Percentiles rank a stretch among this genome's conserved stretches.
Evolutionary conservation across 2,329 filamentous ascomycete genomes (phyloP).

Genomic region (Ceratocystiopsis sp.): DNA sequence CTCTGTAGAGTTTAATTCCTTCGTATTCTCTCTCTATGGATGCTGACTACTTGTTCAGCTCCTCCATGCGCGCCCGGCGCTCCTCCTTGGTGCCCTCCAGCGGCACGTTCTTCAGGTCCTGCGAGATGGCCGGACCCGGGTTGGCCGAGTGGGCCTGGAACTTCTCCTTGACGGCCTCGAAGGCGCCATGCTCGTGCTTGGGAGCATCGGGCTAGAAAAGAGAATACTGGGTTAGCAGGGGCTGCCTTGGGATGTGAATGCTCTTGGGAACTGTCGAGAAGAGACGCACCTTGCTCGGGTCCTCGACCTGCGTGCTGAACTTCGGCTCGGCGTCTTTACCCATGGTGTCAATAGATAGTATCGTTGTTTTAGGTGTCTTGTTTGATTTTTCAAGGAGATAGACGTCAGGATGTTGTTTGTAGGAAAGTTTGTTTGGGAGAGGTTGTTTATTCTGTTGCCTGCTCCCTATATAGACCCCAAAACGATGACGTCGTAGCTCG

Average conservation of each 20-base stretch:
- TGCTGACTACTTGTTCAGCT: slow-evolving; percentile 37
- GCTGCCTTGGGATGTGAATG: background rate
- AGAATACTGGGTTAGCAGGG: background rate
- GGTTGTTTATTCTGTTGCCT: no score
- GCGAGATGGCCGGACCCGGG: slow-evolving; percentile 39
- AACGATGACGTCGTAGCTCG: slow-evolving; percentile 5
- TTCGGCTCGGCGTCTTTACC: slow-evolving; percentile 11
- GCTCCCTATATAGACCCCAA: background rate
- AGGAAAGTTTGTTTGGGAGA: no score
- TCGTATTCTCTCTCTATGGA: no score
- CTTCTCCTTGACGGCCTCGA: slow-evolving; percentile 23
- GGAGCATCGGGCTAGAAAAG: slow-evolving; percentile 8
- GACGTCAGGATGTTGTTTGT: no score
- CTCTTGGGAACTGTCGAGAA: background rate
- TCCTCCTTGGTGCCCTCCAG: slow-evolving; percentile 53
- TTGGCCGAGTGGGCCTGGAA: slow-evolving; percentile 35
- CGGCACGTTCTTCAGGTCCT: slow-evolving; percentile 30
- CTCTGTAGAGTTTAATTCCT: no score
- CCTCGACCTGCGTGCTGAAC: slow-evolving; percentile 11
- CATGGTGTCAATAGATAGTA: slow-evolving; percentile 1
- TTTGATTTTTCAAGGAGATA: background rate
- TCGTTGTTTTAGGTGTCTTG: background rate
- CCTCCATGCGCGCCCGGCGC: slow-evolving; percentile 44
- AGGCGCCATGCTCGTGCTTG: slow-evolving; percentile 20
- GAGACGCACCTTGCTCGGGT: slow-evolving; percentile 11